phyloP scores from a whole-genome alignment of 2,329 filamentous ascomycete species.

The Phoma sp. region DNA sequence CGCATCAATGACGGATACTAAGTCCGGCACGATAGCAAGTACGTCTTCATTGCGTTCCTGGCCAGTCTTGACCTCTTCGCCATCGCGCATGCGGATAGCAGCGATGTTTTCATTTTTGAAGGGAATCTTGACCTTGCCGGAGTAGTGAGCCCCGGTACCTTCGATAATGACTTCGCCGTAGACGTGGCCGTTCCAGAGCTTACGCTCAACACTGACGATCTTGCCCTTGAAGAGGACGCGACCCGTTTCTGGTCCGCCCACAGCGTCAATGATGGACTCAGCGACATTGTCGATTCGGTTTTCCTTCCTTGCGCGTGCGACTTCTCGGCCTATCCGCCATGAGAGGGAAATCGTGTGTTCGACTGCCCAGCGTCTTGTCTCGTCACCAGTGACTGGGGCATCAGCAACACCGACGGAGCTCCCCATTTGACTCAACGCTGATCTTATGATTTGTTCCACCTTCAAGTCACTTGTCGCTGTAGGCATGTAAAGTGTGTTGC shows the following conservation, averaged over 20 bases:
- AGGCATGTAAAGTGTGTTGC: slow-evolving; percentile 50
- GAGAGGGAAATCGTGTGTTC: slow-evolving; percentile 49
- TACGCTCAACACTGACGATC: slow-evolving; percentile 53
- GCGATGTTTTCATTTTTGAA: slow-evolving; percentile 79
- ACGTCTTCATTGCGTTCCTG: slow-evolving; percentile 49
- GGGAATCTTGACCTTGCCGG: slow-evolving; percentile 66
- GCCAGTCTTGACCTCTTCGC: slow-evolving; percentile 29
- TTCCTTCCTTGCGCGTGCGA: slow-evolving; percentile 42
- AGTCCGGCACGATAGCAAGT: slow-evolving; percentile 57
- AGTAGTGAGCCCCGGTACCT: slow-evolving; percentile 30
- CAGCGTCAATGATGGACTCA: slow-evolving; percentile 51
- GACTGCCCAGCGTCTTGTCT: slow-evolving; percentile 48
- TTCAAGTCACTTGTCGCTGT: slow-evolving; percentile 47
- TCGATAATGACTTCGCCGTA: slow-evolving; percentile 53
- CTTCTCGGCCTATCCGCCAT: slow-evolving; percentile 49
- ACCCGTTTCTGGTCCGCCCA: slow-evolving; percentile 47
- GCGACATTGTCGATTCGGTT: slow-evolving; percentile 47
- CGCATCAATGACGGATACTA: slow-evolving; percentile 58
- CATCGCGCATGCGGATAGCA: slow-evolving; percentile 50
- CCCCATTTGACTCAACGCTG: slow-evolving; percentile 47
- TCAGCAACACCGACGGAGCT: slow-evolving; percentile 46
- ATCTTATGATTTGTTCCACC: slow-evolving; percentile 48
- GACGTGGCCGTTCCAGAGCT: slow-evolving; percentile 50
- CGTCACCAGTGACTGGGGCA: slow-evolving; percentile 46
- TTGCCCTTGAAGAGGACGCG: slow-evolving; percentile 55